Base-by-base conservation (phyloP, 176 grass and related monocot species). In the Secale cereale region DNA sequence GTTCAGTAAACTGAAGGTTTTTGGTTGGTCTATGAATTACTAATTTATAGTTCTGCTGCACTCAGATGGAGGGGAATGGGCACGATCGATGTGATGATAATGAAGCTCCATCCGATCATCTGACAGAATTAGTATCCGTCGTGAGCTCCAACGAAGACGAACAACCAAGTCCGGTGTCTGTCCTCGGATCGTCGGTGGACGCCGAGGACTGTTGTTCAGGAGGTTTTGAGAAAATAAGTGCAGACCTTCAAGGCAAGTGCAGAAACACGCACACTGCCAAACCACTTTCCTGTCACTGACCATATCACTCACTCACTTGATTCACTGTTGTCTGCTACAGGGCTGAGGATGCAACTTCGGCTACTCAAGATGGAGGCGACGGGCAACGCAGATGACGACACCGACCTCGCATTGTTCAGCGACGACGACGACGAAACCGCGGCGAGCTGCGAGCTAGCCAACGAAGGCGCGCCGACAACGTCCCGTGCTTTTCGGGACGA, bases 201-300 rank as follows among this genome's bases (percentile, higher is more conserved):
- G 56, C 83, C 30, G 78, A 88, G 74, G 87, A 77, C 81, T 81
- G 48, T 40, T 81, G 32, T 83, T 92, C 88, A 74, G 93, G 88
- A 83, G 91, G 93, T 78, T 95, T 95, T 35, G 93, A 88, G 88
- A 92, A 87, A 87, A 92, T 91, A 45, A 95, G 93, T 82, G 86
- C 88, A 25, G 93, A 92, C 81, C 93, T 95, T 83, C 88, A 95
- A 87, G 93, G 93, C 80, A 92, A 90, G 88, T 40, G 63, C 68
- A 84, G 10, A 69, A 68, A 1, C 7, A 45, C 26, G 10, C 78
- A 65, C 40, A 35, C 39, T 65, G 23, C 45, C 23, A 60, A 73
- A 60, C 60, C 33, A 60, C 28, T 37, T 39, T 7, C 16, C 16
- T 60, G 15, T 10, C 10, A 12, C n/a, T 59, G 8, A 25, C 30